Evolutionary conservation across 176 grass and related monocot genomes (phyloP).

Genomic region (Juncus effusus): DNA sequence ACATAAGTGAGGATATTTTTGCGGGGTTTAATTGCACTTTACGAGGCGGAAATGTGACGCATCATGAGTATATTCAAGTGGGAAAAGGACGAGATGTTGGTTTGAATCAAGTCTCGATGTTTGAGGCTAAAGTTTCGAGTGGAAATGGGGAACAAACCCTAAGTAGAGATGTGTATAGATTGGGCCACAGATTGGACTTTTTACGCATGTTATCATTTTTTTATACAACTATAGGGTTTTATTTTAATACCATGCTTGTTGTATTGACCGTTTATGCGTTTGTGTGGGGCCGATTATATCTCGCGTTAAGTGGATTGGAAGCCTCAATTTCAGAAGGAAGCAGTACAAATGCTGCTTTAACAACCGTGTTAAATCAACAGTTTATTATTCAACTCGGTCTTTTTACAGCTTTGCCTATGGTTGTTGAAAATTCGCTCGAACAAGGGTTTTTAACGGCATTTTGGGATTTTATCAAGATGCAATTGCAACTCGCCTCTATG

Average conservation of each 20-base stretch:
- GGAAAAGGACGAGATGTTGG: slow-evolving; percentile 95
- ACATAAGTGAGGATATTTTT: slow-evolving; percentile 96
- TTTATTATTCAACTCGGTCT: slow-evolving; percentile 92
- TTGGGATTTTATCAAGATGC: slow-evolving; percentile 98
- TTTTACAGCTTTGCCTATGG: slow-evolving; percentile 93
- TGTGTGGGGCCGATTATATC: slow-evolving; percentile 96
- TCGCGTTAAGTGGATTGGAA: slow-evolving; percentile 90
- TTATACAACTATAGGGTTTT: slow-evolving; percentile 89
- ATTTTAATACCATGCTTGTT: slow-evolving; percentile 98
- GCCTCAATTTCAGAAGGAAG: slow-evolving; percentile 51
- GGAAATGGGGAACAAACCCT: slow-evolving; percentile 94
- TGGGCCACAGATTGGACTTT: slow-evolving; percentile 93
- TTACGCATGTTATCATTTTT: slow-evolving; percentile 96
- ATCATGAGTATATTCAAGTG: slow-evolving; percentile 93
- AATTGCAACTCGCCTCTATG: slow-evolving; percentile 82
- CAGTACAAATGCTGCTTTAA: slow-evolving; percentile 73
- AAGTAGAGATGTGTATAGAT: slow-evolving; percentile 84
- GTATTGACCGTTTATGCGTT: slow-evolving; percentile 88
- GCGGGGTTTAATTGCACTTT: slow-evolving; percentile 97
- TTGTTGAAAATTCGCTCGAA: slow-evolving; percentile 91
- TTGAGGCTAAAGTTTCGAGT: slow-evolving; percentile 91
- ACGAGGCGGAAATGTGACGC: slow-evolving; percentile 87
- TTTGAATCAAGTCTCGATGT: slow-evolving; percentile 85
- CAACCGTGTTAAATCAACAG: slow-evolving; percentile 87
- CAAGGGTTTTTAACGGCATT: slow-evolving; percentile 78